Base-by-base conservation (phyloP, 2,329 filamentous ascomycete species). In the Cytospora piceae region DNA sequence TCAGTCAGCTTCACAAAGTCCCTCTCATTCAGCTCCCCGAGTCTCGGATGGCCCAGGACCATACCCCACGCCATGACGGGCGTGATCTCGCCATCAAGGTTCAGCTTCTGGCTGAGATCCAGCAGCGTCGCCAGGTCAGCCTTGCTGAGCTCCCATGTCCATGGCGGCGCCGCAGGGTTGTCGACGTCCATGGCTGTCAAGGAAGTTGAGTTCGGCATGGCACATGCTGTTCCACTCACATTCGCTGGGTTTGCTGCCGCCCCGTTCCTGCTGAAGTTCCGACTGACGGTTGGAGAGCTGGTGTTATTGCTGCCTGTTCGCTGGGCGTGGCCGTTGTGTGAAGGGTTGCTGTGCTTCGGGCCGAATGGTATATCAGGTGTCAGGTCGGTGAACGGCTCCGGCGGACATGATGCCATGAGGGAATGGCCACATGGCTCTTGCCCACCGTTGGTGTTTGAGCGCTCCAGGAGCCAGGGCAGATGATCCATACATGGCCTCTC, bases 31-130 rank as follows among this genome's bases (percentile, higher is more conserved):
- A 97, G 78, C 70, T 90, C 87, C 6, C 75, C 74, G 69, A 94
- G 87, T 68, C 90, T 83, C 46, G 90, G 86, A 76, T 95, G 89
- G 55, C 83, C 84, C 68, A 93, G 81, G 58, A 98, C 84, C 78
- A 92, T 90, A 58, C 92, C 90, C 87, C 95, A 94, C 0, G 94
- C 94, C 92, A 96, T 96, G 70, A 97, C 91, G 0, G 95, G 95
- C 22, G 94, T 98, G 72, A 98, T 92, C 78, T 96, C 92, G 61
- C 93, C 93, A 68, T 95, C 92, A 2, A 95, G 86, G 71, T 95
- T 89, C 31, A 97, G 83, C 71, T 89, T 88, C 71, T 89, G 86
- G 79, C 93, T 97, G 63, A 97, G 83, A 74, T 96, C 91, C 67
- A 97, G 85, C 62, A 98, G 82, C 62, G 91, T 96, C 60, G 89